phyloP scores from a whole-genome alignment of 164 flowering plant species.

The Dillenia suffruticosa region DNA sequence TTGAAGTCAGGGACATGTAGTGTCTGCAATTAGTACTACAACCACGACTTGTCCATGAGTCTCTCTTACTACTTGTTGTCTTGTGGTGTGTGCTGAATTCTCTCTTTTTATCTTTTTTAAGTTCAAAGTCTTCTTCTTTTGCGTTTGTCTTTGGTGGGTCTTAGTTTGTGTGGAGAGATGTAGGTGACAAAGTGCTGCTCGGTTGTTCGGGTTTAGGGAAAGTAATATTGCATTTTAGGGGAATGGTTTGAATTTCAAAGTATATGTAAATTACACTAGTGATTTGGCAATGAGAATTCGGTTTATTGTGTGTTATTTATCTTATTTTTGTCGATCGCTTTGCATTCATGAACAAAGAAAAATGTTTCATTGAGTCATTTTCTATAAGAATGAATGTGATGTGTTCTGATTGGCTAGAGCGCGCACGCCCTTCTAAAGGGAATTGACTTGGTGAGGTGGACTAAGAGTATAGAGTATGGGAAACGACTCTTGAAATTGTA shows the following conservation, averaged over 20 bases:
- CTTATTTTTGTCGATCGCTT: background rate
- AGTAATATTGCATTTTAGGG: no score
- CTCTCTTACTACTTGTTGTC: background rate
- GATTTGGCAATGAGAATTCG: background rate
- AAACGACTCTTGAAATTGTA: no score
- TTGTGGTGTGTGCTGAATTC: background rate
- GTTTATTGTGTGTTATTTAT: background rate
- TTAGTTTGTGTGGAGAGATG: background rate
- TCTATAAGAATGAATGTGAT: background rate
- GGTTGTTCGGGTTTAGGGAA: background rate
- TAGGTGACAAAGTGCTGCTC: background rate
- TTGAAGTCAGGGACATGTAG: constrained; percentile 69
- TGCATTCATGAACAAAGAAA: background rate
- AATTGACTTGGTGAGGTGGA: no score
- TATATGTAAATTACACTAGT: background rate
- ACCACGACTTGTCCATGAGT: background rate
- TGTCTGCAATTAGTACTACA: no score
- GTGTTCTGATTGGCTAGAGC: background rate
- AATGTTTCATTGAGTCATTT: constrained; percentile 3
- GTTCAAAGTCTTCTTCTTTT: background rate
- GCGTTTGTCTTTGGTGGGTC: background rate
- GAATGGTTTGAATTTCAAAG: no score
- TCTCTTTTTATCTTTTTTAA: background rate
- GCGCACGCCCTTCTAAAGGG: no score
- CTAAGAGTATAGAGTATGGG: no score